Evolutionary conservation across 371 early-diverging fungal genomes (phyloP), one percentile per base, ranked within the genome.

Genomic region (Entomophthora muscae): DNA sequence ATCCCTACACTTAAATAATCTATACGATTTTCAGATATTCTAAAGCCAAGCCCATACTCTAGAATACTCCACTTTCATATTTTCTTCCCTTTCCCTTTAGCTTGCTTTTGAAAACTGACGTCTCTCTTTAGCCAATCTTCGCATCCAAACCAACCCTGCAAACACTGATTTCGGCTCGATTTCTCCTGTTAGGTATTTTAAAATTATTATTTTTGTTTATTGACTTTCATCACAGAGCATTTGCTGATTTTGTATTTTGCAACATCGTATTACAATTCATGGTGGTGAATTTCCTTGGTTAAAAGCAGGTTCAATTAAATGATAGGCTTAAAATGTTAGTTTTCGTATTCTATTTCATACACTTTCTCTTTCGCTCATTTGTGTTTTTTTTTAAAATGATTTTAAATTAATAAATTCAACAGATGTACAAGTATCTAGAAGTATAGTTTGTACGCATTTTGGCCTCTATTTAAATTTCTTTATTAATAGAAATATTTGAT

Each of bases 221-320:
- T 22, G 62, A 56, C 7, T 56, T 51, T 24, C 2, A 53, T 32
- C 23, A n/a, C 68, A 84, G 88, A 53, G 86, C 89, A 2, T 84
- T 85, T 66, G 86, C 84, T 10, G 89, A 90, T 68, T 90, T 82
- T 68, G 76, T 81, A 30, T 76, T 87, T 58, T 81, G 84, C 69
- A 76, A 76, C 57, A 64, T 88, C 23, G 67, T 83, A 1, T 71
- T 90, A 28, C 85, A 81, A 66, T 85, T 84, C 65, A 77, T 88
- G n/a, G 85, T 85, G 5, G 77, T 85, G 61, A 82, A 89, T 73
- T 90, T 84, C 66, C 69, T 90, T 10, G 90, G 90, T 23, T 90
- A 74, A 68, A 66, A 64, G n/a, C n/a, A n/a, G n/a, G n/a, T n/a
- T n/a, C n/a, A n/a, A n/a, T n/a, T n/a, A n/a, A n/a, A n/a, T n/a